Conservation (phyloP, 306 rosid species). For the Cotoneaster glaucophyllus region DNA sequence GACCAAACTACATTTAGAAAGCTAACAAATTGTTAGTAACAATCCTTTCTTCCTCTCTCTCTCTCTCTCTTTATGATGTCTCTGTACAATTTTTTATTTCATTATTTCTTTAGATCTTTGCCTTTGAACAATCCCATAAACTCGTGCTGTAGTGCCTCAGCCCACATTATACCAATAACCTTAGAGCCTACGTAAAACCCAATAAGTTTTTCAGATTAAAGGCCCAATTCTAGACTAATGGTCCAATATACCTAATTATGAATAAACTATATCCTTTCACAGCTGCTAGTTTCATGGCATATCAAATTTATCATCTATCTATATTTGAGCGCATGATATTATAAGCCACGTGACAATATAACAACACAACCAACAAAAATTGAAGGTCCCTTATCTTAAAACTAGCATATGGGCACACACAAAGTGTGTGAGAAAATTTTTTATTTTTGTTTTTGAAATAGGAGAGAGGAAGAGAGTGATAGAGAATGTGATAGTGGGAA, state of each 20-base stretch:
- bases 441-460: too few species aligned
- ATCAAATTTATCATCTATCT: neutral
- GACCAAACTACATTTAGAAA: neutral
- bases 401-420: too few species aligned
- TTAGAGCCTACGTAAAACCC: neutral
- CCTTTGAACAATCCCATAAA: neutral
- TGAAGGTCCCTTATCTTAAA: too few species aligned
- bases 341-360: too few species aligned
- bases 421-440: too few species aligned
- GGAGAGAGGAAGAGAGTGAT: too few species aligned
- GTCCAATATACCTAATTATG: neutral
- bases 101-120: neutral
- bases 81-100: neutral
- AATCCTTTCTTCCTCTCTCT: neutral
- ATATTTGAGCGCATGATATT: too few species aligned
- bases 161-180: neutral
- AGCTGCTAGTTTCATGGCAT: too few species aligned
- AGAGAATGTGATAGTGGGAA: too few species aligned
- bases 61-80: neutral
- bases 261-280: too few species aligned
- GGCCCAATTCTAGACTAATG: neutral
- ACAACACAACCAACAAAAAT: too few species aligned
- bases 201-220: neutral
- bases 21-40: too few species aligned
- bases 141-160: neutral